Evolutionary conservation across 2,329 filamentous ascomycete species (phyloP).

Genomic region (Elsinoe arachidis): DNA sequence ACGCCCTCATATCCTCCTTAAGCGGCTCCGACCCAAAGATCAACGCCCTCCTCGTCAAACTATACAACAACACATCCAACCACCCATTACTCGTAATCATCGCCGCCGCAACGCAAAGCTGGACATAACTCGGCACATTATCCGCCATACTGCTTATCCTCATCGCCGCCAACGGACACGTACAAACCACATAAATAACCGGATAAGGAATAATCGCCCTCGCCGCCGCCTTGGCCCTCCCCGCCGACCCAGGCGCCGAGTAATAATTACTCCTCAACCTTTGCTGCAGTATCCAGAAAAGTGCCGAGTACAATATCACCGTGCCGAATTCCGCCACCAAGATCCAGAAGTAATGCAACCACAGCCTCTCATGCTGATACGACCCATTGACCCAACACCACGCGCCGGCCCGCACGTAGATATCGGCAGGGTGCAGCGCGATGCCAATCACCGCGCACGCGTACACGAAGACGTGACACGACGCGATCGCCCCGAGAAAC

Average conservation of each 20-base stretch:
- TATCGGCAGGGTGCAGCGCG: conserved; percentile 32
- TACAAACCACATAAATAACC: conserved; percentile 58
- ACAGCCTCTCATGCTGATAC: conserved; percentile 46
- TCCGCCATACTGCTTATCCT: conserved; percentile 54
- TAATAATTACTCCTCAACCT: conserved; percentile 31
- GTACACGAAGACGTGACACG: conserved; percentile 53
- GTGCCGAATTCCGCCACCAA: conserved; percentile 46
- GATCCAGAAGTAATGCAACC: conserved; percentile 57
- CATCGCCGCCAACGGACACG: conserved; percentile 54
- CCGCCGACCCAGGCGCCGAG: conserved; percentile 27
- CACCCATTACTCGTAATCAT: conserved; percentile 51
- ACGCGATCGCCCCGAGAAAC: conserved; percentile 42
- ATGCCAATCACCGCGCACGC: conserved; percentile 45
- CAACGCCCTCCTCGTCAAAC: conserved; percentile 45
- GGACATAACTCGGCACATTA: conserved; percentile 26
- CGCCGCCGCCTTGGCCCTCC: conserved; percentile 32
- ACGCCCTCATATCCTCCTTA: conserved; percentile 20
- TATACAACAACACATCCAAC: conserved; percentile 49
- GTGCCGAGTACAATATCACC: conserved; percentile 39
- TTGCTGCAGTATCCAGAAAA: conserved; percentile 32
- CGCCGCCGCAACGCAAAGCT: conserved; percentile 44
- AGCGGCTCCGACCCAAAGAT: conserved; percentile 43
- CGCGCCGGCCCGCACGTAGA: conserved; percentile 55
- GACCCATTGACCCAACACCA: conserved; percentile 58
- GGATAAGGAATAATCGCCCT: conserved; percentile 58